Conservation (phyloP, 2,329 filamentous ascomycete genomes). For the Hypoxylon rubiginosum region DNA sequence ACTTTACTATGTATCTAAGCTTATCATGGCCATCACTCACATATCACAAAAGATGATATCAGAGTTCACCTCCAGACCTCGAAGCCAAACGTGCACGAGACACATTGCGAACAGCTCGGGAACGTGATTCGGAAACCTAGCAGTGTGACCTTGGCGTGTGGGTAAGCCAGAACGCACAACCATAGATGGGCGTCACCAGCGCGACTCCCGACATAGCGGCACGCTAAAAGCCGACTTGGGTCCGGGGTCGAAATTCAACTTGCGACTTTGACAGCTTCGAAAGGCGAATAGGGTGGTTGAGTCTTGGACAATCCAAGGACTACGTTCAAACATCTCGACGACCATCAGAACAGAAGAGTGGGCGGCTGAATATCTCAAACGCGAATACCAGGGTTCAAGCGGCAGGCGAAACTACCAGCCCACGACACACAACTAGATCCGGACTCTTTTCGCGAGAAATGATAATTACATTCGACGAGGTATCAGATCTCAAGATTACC, state of each 20-base stretch:
- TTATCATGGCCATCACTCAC: constrained; percentile 13
- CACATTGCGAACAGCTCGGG: constrained; percentile 38
- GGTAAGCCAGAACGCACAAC: constrained; percentile 26
- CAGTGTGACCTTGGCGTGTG: constrained; percentile 8
- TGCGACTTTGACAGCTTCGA: constrained; percentile 20
- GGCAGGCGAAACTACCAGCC: constrained; percentile 28
- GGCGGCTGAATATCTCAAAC: constrained; percentile 28
- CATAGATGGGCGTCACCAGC: constrained; percentile 37
- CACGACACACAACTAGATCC: constrained; percentile 11
- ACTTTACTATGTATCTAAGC: constrained; percentile 27
- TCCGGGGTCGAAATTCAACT: constrained; percentile 7
- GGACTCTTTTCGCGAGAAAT: constrained; percentile 23
- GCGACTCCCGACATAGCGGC: constrained; percentile 21
- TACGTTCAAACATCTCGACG: constrained; percentile 23
- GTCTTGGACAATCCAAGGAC: constrained; percentile 6
- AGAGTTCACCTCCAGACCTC: constrained; percentile 31
- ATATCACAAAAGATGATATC: constrained; percentile 11
- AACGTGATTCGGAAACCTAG: constrained; percentile 15
- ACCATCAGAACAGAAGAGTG: constrained; percentile 17
- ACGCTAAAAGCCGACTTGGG: constrained; percentile 21
- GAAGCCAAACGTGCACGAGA: constrained; percentile 44
- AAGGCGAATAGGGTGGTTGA: constrained; percentile 3
- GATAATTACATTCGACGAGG: constrained; percentile 11
- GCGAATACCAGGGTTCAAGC: constrained; percentile 19
- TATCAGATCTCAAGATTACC: not conserved